phyloP scores from a whole-genome alignment of 2,329 filamentous ascomycete genomes.

The Monosporascus sp. region DNA sequence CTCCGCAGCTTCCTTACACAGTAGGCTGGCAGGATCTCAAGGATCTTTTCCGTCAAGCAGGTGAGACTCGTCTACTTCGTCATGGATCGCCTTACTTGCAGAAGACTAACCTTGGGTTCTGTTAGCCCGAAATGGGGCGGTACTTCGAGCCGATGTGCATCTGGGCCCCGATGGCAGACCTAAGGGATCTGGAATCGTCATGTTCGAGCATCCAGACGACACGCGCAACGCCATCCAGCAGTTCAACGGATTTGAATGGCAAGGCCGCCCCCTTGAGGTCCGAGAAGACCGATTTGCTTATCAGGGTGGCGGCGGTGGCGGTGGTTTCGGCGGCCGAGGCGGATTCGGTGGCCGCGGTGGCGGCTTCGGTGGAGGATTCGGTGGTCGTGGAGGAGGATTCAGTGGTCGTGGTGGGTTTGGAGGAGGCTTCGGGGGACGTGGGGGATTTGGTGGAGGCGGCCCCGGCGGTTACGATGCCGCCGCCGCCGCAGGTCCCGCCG shows the following conservation, averaged over 20 bases:
- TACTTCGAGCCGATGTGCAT: constrained; percentile 94
- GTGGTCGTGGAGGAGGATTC: constrained; percentile 25
- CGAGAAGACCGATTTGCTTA: constrained; percentile 91
- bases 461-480: constrained; percentile 37
- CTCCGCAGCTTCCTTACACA: constrained; percentile 80
- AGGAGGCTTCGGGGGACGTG: constrained; percentile 25
- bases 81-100: background rate
- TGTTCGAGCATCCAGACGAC: constrained; percentile 91
- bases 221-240: constrained; percentile 93
- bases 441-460: constrained; percentile 36
- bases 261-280: constrained; percentile 87
- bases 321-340: constrained; percentile 43
- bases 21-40: constrained; percentile 99
- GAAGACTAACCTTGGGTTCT: constrained; percentile 10
- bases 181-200: constrained; percentile 95
- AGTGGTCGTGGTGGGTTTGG: constrained; percentile 35
- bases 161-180: constrained; percentile 84
- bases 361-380: constrained; percentile 39
- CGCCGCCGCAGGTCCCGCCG: constrained; percentile 37
- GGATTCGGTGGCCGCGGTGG: constrained; percentile 38
- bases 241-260: constrained; percentile 99
- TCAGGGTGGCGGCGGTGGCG: constrained; percentile 51
- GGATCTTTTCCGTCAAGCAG: constrained; percentile 96
- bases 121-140: constrained; percentile 61
- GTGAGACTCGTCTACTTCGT: constrained; percentile 49